phyloP scores from a whole-genome alignment of 139 green algal species.

The Coelastrella sp. region DNA sequence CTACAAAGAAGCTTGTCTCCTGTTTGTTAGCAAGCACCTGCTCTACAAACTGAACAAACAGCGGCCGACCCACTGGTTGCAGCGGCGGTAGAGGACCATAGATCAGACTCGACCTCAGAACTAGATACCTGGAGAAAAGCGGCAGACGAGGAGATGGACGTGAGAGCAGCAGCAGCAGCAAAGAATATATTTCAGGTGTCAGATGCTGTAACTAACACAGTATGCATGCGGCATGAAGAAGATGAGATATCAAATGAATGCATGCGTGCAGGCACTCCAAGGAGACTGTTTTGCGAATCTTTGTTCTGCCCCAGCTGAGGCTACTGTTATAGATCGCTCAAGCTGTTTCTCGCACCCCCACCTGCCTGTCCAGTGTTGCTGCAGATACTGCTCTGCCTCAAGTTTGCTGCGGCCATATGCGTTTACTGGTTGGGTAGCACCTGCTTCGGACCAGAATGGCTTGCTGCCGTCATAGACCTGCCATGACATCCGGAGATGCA shows the following conservation, averaged over 20 bases:
- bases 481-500: too few species aligned
- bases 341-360: too few species aligned
- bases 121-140: constrained; percentile 44
- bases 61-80: constrained; percentile 57
- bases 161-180: neutral
- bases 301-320: too few species aligned
- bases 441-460: constrained; percentile 66
- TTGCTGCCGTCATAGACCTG: constrained; percentile 73
- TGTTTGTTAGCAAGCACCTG: constrained; percentile 1
- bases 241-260: too few species aligned
- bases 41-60: constrained; percentile 84
- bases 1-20: constrained; percentile 55
- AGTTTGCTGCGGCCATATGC: constrained; percentile 84
- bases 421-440: constrained; percentile 73
- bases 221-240: too few species aligned
- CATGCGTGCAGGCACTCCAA: too few species aligned
- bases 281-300: too few species aligned
- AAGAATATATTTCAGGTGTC: neutral
- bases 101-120: constrained; percentile 82
- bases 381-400: constrained; percentile 71
- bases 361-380: constrained; percentile 30
- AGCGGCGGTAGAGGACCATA: constrained; percentile 74
- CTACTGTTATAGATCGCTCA: too few species aligned
- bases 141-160: too few species aligned
- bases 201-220: too few species aligned